These are phyloP conservation scores for Saturnispora serradocipensis DNA, from an alignment of 805 yeast species.

Conservation along the genomic window DNA sequence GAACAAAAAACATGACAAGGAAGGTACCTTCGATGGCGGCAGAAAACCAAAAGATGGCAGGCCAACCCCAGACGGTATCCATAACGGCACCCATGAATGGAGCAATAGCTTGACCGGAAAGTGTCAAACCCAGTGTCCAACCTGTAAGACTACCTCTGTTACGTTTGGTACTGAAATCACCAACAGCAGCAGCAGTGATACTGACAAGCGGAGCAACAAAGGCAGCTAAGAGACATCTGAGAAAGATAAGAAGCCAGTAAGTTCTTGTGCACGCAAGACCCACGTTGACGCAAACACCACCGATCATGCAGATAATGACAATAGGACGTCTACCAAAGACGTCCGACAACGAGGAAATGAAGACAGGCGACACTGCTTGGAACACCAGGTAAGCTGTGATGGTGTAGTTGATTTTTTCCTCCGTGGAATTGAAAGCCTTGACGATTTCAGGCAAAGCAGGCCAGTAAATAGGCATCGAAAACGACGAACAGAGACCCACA, in stretches of 20 bases:
- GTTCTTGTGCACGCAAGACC: slow-evolving; percentile 53
- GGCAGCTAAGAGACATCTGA: slow-evolving; percentile 67
- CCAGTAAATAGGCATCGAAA: slow-evolving; percentile 71
- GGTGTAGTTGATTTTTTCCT: slow-evolving; percentile 55
- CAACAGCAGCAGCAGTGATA: slow-evolving; percentile 59
- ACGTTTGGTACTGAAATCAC: slow-evolving; percentile 58
- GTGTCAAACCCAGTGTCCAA: slow-evolving; percentile 50
- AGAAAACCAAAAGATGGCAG: slow-evolving; percentile 70
- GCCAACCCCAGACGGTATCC: slow-evolving; percentile 56
- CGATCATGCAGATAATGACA: slow-evolving; percentile 41
- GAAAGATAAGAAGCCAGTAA: slow-evolving; percentile 51
- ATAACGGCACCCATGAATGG: slow-evolving; percentile 54
- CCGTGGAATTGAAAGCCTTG: slow-evolving; percentile 42
- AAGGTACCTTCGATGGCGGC: slow-evolving; percentile 53
- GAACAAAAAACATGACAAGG: slow-evolving; percentile 24
- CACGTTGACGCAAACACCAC: slow-evolving; percentile 53
- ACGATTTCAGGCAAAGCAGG: slow-evolving; percentile 63
- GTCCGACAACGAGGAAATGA: slow-evolving; percentile 65
- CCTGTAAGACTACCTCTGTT: slow-evolving; percentile 71
- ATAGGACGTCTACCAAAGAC: slow-evolving; percentile 64
- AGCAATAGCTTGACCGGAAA: slow-evolving; percentile 71
- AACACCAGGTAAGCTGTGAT: slow-evolving; percentile 68
- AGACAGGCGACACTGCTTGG: slow-evolving; percentile 70
- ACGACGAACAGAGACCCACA: slow-evolving; percentile 57
- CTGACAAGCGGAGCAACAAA: slow-evolving; percentile 73